Percentiles rank a stretch among this genome's conserved stretches.
Conservation (phyloP, 306 rosid genomes). For the Senna tora region DNA sequence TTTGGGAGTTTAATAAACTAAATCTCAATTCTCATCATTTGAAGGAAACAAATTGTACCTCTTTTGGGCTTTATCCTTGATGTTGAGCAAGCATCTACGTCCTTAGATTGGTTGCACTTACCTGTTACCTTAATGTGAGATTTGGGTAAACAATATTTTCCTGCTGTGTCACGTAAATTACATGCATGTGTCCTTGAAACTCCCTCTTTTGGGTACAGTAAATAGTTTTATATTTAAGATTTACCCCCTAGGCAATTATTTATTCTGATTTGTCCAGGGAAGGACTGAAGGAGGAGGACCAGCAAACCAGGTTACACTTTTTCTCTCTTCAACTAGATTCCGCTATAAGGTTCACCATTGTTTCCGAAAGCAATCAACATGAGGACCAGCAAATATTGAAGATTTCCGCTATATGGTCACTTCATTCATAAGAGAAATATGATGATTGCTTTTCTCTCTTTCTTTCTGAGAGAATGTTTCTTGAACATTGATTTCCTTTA, state of each 20-base stretch:
- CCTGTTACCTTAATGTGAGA: conserved; percentile 15
- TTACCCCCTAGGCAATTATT: conserved; percentile 45
- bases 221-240: conserved; percentile 33
- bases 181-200: conserved; percentile 33
- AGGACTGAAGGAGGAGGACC: conserved; percentile 58
- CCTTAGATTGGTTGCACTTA: conserved; percentile 30
- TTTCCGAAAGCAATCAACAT: too few relatives aligned
- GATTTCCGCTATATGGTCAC: conserved; percentile 30
- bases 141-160: conserved; percentile 19
- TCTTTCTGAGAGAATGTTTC: conserved; percentile 36
- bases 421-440: conserved; percentile 16
- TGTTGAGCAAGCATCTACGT: neutral
- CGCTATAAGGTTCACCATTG: conserved; percentile 38
- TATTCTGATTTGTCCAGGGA: conserved; percentile 60
- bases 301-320: conserved; percentile 49
- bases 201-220: conserved; percentile 31
- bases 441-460: conserved; percentile 32
- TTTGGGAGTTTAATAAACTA: neutral
- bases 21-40: neutral
- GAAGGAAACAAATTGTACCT: neutral
- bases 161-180: conserved; percentile 25
- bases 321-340: conserved; percentile 36
- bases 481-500: conserved; percentile 19
- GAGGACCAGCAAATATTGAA: too few relatives aligned
- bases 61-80: neutral